Evolutionary conservation across 306 rosid genomes (phyloP).

Genomic region (Astragalus membranaceus): DNA sequence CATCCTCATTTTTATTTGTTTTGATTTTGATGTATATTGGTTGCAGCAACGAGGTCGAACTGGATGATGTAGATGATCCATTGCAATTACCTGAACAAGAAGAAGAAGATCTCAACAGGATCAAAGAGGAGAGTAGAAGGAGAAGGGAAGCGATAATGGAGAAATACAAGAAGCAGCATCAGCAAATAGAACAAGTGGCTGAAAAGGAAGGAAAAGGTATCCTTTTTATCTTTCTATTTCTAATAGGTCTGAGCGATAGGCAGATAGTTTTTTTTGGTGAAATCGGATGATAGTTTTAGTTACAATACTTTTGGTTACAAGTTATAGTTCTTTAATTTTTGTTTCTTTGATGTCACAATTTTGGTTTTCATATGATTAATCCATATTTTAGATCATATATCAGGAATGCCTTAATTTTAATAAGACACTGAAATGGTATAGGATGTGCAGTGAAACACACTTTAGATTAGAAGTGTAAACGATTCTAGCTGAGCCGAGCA

Average conservation of each 20-base stretch:
- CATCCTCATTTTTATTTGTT: background rate
- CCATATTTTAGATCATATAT: too few relatives aligned
- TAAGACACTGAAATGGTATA: too few relatives aligned
- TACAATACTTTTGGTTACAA: background rate
- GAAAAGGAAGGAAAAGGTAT: conserved; percentile 48
- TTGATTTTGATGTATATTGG: conserved; percentile 17
- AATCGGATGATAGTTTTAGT: too few relatives aligned
- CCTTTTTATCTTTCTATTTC: background rate
- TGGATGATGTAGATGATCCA: conserved; percentile 56
- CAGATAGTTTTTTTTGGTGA: background rate
- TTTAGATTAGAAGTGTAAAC: too few relatives aligned
- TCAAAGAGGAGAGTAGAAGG: conserved; percentile 91
- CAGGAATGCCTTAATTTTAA: too few relatives aligned
- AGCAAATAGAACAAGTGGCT: conserved; percentile 32
- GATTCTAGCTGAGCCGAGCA: too few relatives aligned
- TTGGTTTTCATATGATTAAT: background rate
- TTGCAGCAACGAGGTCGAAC: conserved; percentile 59
- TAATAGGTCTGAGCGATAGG: background rate
- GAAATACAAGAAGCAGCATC: conserved; percentile 67
- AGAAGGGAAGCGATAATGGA: conserved; percentile 86
- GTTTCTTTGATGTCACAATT: background rate
- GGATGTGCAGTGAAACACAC: too few relatives aligned
- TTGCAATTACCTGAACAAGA: conserved; percentile 70
- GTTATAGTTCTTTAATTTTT: background rate
- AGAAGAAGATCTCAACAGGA: conserved; percentile 84